Conservation (phyloP, 805 yeast genomes). For the Myxozyma neglecta region DNA sequence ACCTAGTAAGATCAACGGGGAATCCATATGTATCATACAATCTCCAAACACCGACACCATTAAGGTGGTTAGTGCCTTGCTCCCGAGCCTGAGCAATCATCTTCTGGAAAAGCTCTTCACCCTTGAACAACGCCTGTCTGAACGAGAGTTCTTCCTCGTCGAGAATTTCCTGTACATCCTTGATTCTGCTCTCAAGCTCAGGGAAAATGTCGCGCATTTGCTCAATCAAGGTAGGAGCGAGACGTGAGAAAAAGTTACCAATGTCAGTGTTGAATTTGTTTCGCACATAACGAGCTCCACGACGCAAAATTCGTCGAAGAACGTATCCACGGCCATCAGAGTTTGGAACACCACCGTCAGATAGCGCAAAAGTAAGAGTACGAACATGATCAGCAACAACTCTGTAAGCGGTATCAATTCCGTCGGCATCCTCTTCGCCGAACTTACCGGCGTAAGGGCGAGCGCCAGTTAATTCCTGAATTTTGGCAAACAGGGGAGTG, state of each 20-base stretch:
- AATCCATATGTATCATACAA: slow-evolving; percentile 97
- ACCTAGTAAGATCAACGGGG: slow-evolving; percentile 96
- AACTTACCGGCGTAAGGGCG: slow-evolving; percentile 90
- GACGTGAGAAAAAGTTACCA: slow-evolving; percentile 87
- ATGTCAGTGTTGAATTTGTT: slow-evolving; percentile 95
- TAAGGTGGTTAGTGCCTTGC: slow-evolving; percentile 69
- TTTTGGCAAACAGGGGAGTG: slow-evolving; percentile 78
- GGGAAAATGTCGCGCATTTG: slow-evolving; percentile 91
- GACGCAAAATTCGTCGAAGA: slow-evolving; percentile 90
- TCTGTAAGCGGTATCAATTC: slow-evolving; percentile 96
- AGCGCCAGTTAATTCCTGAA: slow-evolving; percentile 90
- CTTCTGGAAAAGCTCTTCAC: slow-evolving; percentile 93
- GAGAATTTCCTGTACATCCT: slow-evolving; percentile 81
- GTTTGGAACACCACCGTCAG: slow-evolving; percentile 99
- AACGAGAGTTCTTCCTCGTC: slow-evolving; percentile 96
- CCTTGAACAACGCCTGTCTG: slow-evolving; percentile 93
- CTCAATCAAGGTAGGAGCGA: slow-evolving; percentile 88
- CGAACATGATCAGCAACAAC: slow-evolving; percentile 98
- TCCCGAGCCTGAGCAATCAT: slow-evolving; percentile 82
- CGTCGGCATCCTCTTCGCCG: slow-evolving; percentile 85
- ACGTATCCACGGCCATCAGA: slow-evolving; percentile 99
- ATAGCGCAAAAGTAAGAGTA: slow-evolving; percentile 90
- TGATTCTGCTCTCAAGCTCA: slow-evolving; percentile 71
- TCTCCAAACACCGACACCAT: slow-evolving; percentile 98
- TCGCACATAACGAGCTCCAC: slow-evolving; percentile 96